These are phyloP conservation scores for Thecaphora thlaspeos DNA, from an alignment of 1,284 basidiomycete genomes.

Conservation along the genomic window DNA sequence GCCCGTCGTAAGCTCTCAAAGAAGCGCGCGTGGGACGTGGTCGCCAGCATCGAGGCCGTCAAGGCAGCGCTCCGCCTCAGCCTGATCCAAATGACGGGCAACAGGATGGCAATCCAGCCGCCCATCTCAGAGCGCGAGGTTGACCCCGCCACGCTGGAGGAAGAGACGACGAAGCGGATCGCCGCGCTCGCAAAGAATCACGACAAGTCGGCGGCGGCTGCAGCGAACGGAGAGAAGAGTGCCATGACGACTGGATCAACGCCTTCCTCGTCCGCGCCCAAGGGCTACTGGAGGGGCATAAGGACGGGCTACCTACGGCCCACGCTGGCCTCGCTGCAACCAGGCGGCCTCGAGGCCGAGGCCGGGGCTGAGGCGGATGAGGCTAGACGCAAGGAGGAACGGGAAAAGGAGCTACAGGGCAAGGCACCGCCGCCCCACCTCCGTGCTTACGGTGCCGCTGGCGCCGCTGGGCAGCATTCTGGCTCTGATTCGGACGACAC, in stretches of 20 bases:
- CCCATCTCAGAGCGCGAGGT: constrained; percentile 57
- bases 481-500: constrained; percentile 48
- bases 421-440: constrained; percentile 12
- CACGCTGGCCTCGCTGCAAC: constrained; percentile 44
- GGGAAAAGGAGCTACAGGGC: background rate
- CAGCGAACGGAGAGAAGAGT: background rate
- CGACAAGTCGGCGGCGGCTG: constrained; percentile 14
- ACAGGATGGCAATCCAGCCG: constrained; percentile 56
- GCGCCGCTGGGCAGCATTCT: constrained; percentile 17
- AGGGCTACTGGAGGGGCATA: constrained; percentile 42
- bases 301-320: constrained; percentile 44
- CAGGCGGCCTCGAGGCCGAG: constrained; percentile 10
- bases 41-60: constrained; percentile 58
- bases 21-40: constrained; percentile 56
- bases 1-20: constrained; percentile 51
- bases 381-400: constrained; percentile 3
- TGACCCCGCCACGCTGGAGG: constrained; percentile 51
- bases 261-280: constrained; percentile 9
- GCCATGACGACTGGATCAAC: background rate
- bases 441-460: constrained; percentile 13
- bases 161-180: constrained; percentile 27
- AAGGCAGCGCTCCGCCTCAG: constrained; percentile 57
- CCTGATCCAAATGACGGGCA: constrained; percentile 55
- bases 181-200: constrained; percentile 16
- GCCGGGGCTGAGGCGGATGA: constrained; percentile 2